phyloP scores from a whole-genome alignment of 192 early-diverging fungal genomes.

The Lobulomyces angularis region DNA sequence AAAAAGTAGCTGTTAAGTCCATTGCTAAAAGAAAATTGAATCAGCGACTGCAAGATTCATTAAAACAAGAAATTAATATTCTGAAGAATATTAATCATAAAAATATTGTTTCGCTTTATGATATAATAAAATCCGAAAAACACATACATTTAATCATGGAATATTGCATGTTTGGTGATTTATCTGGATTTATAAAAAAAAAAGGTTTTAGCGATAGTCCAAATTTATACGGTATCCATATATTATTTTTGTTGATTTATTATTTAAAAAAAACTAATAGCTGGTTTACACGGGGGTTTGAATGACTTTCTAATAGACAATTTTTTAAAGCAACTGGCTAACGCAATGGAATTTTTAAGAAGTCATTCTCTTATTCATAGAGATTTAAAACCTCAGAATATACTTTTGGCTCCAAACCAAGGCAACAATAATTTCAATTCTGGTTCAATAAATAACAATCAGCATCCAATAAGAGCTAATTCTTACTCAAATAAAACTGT shows the following conservation, averaged over 20 bases:
- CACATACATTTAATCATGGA: slow-evolving; percentile 98
- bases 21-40: slow-evolving; percentile 81
- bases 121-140: slow-evolving; percentile 84
- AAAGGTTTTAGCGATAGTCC: slow-evolving; percentile 18
- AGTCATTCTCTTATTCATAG: slow-evolving; percentile 83
- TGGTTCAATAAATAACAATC: background rate
- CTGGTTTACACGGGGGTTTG: slow-evolving; percentile 40
- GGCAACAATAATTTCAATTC: slow-evolving; percentile 2
- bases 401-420: slow-evolving; percentile 11
- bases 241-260: background rate
- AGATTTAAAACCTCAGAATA: slow-evolving; percentile 87
- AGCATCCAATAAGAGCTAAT: slow-evolving; percentile 64
- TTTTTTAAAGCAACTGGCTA: slow-evolving; percentile 76
- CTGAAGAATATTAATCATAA: slow-evolving; percentile 71
- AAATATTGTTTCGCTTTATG: slow-evolving; percentile 77
- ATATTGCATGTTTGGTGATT: slow-evolving; percentile 89
- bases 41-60: slow-evolving; percentile 77
- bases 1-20: slow-evolving; percentile 80
- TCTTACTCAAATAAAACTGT: slow-evolving; percentile 34
- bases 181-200: slow-evolving; percentile 76
- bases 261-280: slow-evolving; percentile 20
- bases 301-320: slow-evolving; percentile 66
- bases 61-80: slow-evolving; percentile 92
- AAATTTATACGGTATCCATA: background rate
- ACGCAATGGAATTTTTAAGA: slow-evolving; percentile 76